Percentiles rank a stretch among this genome's conserved stretches.
These are phyloP conservation scores for Aethionema arabicum DNA, from an alignment of 345 rosid species.

Conservation along the genomic window DNA sequence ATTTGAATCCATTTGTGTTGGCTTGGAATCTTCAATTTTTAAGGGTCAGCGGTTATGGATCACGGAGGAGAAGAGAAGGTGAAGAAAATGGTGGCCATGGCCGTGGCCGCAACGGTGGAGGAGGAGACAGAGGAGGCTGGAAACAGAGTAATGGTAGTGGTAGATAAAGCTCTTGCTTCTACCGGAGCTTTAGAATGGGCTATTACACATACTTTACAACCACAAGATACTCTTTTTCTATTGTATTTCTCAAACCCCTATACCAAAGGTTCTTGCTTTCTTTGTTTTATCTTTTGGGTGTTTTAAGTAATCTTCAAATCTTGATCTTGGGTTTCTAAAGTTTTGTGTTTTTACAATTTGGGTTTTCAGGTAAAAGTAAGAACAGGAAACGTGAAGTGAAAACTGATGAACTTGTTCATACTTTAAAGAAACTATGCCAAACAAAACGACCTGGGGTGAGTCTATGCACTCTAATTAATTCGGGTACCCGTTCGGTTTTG, in stretches of 20 bases:
- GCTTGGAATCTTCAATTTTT: no score
- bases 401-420: slow-evolving; percentile 50
- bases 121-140: slow-evolving; percentile 28
- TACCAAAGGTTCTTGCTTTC: slow-evolving; percentile 40
- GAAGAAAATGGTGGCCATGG: not conserved
- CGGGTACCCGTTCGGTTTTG: no score
- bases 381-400: slow-evolving; percentile 44
- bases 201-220: slow-evolving; percentile 62
- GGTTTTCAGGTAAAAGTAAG: slow-evolving; percentile 38
- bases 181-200: slow-evolving; percentile 90
- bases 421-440: slow-evolving; percentile 62
- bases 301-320: no score
- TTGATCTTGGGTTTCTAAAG: not conserved
- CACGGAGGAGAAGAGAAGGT: not conserved
- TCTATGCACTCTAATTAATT: not conserved
- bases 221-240: slow-evolving; percentile 61
- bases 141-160: slow-evolving; percentile 86
- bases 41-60: no score
- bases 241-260: slow-evolving; percentile 50
- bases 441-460: slow-evolving; percentile 73
- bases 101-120: not conserved
- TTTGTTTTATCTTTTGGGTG: not conserved
- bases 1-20: no score
- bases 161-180: slow-evolving; percentile 65
- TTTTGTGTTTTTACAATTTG: not conserved